These are phyloP conservation scores for Phylloporus sp. DNA, from an alignment of 768 basidiomycete genomes.

Conservation along the genomic window DNA sequence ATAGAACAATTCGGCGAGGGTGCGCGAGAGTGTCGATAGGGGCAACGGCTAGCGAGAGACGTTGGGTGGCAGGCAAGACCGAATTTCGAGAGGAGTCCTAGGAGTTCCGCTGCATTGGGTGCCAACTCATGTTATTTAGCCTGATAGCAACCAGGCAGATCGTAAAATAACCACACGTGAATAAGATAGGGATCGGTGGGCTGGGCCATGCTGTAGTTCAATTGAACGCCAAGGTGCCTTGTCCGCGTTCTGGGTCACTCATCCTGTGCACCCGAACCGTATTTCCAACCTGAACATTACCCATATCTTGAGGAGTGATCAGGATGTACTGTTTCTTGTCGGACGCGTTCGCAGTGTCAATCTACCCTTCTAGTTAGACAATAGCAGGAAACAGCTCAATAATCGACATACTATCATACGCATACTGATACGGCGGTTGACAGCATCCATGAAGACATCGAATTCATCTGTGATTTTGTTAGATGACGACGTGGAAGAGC, in stretches of 20 bases:
- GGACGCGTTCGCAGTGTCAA: conserved; percentile 83
- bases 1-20: conserved; percentile 15
- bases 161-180: conserved; percentile 3
- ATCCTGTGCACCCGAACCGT: conserved; percentile 75
- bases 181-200: conserved; percentile 7
- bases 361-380: conserved; percentile 39
- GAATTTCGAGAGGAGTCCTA: conserved; percentile 1
- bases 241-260: conserved; percentile 74
- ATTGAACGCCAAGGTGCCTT: conserved; percentile 40
- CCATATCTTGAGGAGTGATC: conserved; percentile 95
- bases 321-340: conserved; percentile 91
- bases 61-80: conserved; percentile 4
- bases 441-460: conserved; percentile 97
- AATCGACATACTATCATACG: conserved; percentile 76
- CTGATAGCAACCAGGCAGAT: neutral
- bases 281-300: conserved; percentile 60
- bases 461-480: conserved; percentile 70
- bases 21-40: neutral
- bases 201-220: conserved; percentile 6
- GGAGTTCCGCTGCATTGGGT: neutral
- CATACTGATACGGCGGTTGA: conserved; percentile 89
- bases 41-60: conserved; percentile 6
- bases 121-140: neutral
- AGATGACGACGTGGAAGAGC: conserved; percentile 1
- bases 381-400: neutral